Evolutionary conservation across 1,284 basidiomycete genomes (phyloP), one percentile per base, ranked within the genome.

Genomic region (Ganoderma multipileum): DNA sequence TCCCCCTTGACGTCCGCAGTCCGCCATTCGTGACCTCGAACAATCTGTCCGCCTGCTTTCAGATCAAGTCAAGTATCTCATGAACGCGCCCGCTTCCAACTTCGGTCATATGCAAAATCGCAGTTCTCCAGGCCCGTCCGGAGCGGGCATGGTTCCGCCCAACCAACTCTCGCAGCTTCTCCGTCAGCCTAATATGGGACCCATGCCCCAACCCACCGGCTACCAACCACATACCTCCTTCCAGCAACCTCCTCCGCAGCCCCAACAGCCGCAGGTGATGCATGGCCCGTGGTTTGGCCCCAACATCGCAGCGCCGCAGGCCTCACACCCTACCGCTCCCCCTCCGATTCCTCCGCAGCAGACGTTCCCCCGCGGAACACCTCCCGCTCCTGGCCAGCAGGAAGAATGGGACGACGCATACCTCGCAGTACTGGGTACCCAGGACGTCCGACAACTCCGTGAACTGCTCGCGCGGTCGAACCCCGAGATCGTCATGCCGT

Each of bases 371-470:
- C 83, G 85, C 47, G 83, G 87, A 23, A 79, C 79, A 8, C 89
- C 89, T n/a, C 86, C 88, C 7, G 80, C 83, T 57, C 64, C 71
- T 41, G 71, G 71, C 18, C 87, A 86, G 76, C 73, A 84, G 63
- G 93, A 93, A 76, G 90, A 94, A 72, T 93, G 92, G 93, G 91
- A 94, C 74, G 91, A 93, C 75, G 88, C 89, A n/a, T 91, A 91
- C 78, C 81, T 94, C 54, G 85, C 86, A 20, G 89, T 93, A 61
- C 81, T 94, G 63, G 88, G 89, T 70, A 88, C 87, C 38, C 91
- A 94, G 78, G 93, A 94, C 76, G 76, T 85, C 33, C 82, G 85
- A 72, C 91, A 92, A 79, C 85, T 95, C 66, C 88, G 91, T 36
- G 91, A 92, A 75, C 80, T 95, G 54, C 81, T 95, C 70, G 83